These are phyloP conservation scores for Picochlorum sp. DNA, from an alignment of 139 green algal genomes.

Conservation along the genomic window DNA sequence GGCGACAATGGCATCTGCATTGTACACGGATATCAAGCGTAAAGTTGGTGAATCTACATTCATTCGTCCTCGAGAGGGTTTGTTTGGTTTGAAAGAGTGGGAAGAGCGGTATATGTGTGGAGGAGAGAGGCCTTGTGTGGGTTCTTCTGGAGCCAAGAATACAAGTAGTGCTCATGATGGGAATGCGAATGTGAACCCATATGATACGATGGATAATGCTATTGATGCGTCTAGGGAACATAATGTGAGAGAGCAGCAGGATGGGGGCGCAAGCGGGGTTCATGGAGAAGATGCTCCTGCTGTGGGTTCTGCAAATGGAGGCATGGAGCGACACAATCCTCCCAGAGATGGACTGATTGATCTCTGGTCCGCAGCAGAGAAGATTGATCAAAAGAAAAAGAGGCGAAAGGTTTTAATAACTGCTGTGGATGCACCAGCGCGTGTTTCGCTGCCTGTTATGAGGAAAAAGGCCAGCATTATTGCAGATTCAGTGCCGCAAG, in stretches of 20 bases:
- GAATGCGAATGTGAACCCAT: background rate
- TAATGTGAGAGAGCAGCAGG: no score
- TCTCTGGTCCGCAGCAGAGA: conserved; percentile 24
- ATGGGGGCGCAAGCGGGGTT: no score
- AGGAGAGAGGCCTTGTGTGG: no score
- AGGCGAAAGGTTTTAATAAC: background rate
- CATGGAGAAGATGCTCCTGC: no score
- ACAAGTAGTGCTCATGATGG: no score
- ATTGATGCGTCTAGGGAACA: background rate
- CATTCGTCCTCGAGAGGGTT: conserved; percentile 65
- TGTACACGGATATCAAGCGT: conserved; percentile 81
- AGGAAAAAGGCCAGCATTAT: no score
- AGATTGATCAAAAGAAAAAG: conserved; percentile 10
- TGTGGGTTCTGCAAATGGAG: no score
- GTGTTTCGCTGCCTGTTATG: background rate
- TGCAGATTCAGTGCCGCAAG: no score
- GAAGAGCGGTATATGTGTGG: conserved; percentile 34
- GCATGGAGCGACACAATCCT: background rate
- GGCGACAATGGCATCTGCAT: conserved; percentile 73
- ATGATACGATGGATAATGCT: background rate
- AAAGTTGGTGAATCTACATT: conserved; percentile 58
- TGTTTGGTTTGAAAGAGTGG: conserved; percentile 78
- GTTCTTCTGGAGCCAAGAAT: no score
- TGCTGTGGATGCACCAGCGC: background rate
- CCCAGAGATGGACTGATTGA: conserved; percentile 21